phyloP scores from a whole-genome alignment of 2,329 filamentous ascomycete species.

The Boeremia exigua region DNA sequence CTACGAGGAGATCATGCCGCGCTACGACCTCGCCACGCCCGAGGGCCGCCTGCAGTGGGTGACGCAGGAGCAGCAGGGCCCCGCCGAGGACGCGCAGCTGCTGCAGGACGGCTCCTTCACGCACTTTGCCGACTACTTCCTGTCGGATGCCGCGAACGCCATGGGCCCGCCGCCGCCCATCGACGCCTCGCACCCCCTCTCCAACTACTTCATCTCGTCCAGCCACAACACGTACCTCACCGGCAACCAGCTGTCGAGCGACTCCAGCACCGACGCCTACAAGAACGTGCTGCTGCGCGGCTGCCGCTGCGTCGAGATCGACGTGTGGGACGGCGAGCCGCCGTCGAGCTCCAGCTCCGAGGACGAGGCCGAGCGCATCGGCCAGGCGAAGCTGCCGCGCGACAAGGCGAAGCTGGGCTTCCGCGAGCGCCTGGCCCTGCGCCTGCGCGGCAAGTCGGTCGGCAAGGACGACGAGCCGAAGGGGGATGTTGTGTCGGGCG shows the following conservation, averaged over 20 bases:
- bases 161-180: slow-evolving; percentile 50
- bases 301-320: slow-evolving; percentile 91
- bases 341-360: slow-evolving; percentile 50
- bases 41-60: slow-evolving; percentile 43
- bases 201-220: slow-evolving; percentile 92
- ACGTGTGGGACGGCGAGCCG: slow-evolving; percentile 82
- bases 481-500: slow-evolving; percentile 2
- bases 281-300: slow-evolving; percentile 75
- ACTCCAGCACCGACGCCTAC: slow-evolving; percentile 79
- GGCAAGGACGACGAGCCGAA: slow-evolving; percentile 29
- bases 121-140: slow-evolving; percentile 53
- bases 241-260: slow-evolving; percentile 83
- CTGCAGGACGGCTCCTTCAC: slow-evolving; percentile 41
- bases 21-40: slow-evolving; percentile 38
- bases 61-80: slow-evolving; percentile 38
- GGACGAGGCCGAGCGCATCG: slow-evolving; percentile 32
- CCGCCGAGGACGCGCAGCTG: slow-evolving; percentile 28
- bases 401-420: slow-evolving; percentile 37
- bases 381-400: slow-evolving; percentile 28
- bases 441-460: slow-evolving; percentile 39
- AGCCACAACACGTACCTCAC: slow-evolving; percentile 94
- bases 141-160: slow-evolving; percentile 53
- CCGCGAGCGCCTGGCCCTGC: slow-evolving; percentile 45
- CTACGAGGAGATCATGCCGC: slow-evolving; percentile 39
- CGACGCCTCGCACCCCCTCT: slow-evolving; percentile 73